phyloP scores from a whole-genome alignment of 176 grass and related monocot genomes.

The Avena eriantha region DNA sequence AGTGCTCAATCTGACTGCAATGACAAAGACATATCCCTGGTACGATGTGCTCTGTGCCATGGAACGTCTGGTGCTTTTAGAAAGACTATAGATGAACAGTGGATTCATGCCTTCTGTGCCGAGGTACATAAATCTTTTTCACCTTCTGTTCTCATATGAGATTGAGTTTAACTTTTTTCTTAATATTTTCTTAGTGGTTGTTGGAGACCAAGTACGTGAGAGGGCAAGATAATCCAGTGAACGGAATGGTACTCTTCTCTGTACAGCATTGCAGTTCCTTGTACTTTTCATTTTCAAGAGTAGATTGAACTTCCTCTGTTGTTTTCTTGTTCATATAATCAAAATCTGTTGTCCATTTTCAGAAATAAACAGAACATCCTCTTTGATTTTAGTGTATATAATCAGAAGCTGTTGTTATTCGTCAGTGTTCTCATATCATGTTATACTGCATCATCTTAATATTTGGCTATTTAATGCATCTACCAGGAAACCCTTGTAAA shows the following conservation, averaged over 20 bases:
- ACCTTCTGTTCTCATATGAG: constrained; percentile 16
- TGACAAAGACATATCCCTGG: constrained; percentile 42
- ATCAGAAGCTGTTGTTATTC: constrained; percentile 20
- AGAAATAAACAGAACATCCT: constrained; percentile 6
- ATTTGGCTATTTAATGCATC: constrained; percentile 42
- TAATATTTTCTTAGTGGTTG: constrained; percentile 76
- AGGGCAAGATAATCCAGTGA: constrained; percentile 77
- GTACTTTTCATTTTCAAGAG: constrained; percentile 31
- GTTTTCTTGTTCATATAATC: neutral
- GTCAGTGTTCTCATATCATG: constrained; percentile 21
- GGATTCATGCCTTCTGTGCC: constrained; percentile 98
- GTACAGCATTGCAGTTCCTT: neutral
- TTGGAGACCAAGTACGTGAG: constrained; percentile 78
- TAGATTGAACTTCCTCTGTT: neutral
- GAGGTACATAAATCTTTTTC: constrained; percentile 70
- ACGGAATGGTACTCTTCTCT: constrained; percentile 80
- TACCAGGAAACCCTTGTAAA: constrained; percentile 77
- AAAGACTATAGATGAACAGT: constrained; percentile 76
- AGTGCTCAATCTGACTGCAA: constrained; percentile 55
- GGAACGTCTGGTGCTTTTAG: constrained; percentile 84
- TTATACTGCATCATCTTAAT: constrained; percentile 40
- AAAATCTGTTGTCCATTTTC: constrained; percentile 8
- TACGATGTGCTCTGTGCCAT: constrained; percentile 74
- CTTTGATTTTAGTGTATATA: neutral
- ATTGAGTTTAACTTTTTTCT: constrained; percentile 2